Conservation (phyloP, 305 asterid species). For the Solanum hybrid region DNA sequence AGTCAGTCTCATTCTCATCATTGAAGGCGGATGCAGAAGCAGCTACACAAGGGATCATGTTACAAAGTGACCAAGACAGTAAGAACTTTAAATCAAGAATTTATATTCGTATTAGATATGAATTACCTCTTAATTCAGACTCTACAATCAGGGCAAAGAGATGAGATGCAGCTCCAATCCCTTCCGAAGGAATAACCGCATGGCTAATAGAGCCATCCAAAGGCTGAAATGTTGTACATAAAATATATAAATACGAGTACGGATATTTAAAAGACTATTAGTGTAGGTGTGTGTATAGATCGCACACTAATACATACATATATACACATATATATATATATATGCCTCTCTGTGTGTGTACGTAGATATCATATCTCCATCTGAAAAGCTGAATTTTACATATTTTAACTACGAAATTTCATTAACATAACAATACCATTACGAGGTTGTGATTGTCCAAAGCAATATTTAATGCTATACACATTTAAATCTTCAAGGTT, state of each 20-base stretch:
- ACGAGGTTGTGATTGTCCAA: neutral
- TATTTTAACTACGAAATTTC: neutral
- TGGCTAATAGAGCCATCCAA: conserved; percentile 43
- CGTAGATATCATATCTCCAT: neutral
- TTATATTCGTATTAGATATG: conserved; percentile 1
- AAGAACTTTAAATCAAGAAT: conserved; percentile 6
- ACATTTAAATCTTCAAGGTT: neutral
- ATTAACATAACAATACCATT: neutral
- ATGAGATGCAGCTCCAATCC: conserved; percentile 68
- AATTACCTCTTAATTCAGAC: conserved; percentile 69
- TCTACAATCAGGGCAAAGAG: conserved; percentile 76
- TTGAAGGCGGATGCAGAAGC: conserved; percentile 70
- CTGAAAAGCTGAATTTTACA: neutral
- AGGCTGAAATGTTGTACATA: conserved; percentile 37
- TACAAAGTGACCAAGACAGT: conserved; percentile 8
- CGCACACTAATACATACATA: neutral
- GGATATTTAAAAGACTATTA: neutral
- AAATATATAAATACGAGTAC: neutral
- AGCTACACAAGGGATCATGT: conserved; percentile 35
- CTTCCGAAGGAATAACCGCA: conserved; percentile 64
- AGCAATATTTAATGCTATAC: neutral
- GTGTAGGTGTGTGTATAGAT: neutral
- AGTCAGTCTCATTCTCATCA: conserved; percentile 57
- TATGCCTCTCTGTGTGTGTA: neutral
- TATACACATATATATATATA: too few relatives aligned